Evolutionary conservation across 441 rosid species (phyloP).

Genomic region (Gossypium trilobum): DNA sequence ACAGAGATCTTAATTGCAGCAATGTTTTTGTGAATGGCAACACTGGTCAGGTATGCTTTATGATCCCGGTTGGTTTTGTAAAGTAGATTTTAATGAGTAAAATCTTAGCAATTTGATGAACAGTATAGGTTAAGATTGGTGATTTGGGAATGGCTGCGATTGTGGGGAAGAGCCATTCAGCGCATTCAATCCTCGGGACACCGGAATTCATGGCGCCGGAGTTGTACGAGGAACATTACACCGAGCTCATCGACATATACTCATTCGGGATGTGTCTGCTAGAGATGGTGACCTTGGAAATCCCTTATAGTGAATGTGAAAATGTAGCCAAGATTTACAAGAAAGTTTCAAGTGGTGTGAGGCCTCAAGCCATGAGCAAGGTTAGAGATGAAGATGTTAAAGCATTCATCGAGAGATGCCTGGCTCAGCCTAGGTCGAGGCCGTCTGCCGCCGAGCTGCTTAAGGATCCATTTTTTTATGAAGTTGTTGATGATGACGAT

Average conservation of each 20-base stretch:
- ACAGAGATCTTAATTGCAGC: slow-evolving; percentile 58
- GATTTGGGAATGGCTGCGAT: slow-evolving; percentile 50
- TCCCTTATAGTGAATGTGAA: slow-evolving; percentile 49
- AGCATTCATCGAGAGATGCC: slow-evolving; percentile 47
- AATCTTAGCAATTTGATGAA: neutral
- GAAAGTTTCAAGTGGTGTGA: slow-evolving; percentile 33
- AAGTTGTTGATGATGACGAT: slow-evolving; percentile 12
- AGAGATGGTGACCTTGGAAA: slow-evolving; percentile 44
- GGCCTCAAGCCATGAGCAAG: slow-evolving; percentile 38
- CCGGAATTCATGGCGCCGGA: slow-evolving; percentile 62
- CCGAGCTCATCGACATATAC: slow-evolving; percentile 45
- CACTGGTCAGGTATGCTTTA: slow-evolving; percentile 36
- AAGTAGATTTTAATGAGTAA: neutral
- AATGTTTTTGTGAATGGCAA: slow-evolving; percentile 56
- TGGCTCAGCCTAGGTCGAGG: slow-evolving; percentile 35
- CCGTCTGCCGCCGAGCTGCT: slow-evolving; percentile 54
- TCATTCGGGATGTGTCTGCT: slow-evolving; percentile 52
- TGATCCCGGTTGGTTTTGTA: neutral
- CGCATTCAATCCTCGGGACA: slow-evolving; percentile 50
- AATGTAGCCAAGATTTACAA: slow-evolving; percentile 39
- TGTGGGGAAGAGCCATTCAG: slow-evolving; percentile 41
- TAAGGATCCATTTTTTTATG: slow-evolving; percentile 41
- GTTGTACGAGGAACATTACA: slow-evolving; percentile 46
- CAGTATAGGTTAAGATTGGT: slow-evolving; percentile 45
- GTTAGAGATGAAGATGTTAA: slow-evolving; percentile 38